These are phyloP conservation scores for Tripterygium wilfordii DNA, from an alignment of 177 flowering plant species.

Conservation along the genomic window DNA sequence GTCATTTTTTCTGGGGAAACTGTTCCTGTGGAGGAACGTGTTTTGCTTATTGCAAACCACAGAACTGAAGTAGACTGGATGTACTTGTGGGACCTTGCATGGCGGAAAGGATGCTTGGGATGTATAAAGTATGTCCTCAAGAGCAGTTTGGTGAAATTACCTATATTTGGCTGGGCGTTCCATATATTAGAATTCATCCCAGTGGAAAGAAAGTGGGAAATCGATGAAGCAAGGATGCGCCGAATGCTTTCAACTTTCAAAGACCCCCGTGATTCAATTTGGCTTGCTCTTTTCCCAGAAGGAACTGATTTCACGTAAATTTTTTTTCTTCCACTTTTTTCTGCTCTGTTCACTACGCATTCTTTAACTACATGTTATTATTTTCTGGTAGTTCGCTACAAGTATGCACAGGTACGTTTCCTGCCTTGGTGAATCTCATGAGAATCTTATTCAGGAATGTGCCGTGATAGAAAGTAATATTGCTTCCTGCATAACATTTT, in stretches of 20 bases:
- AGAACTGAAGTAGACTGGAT: constrained; percentile 99
- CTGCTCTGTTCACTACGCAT: no score
- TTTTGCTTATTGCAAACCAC: constrained; percentile 80
- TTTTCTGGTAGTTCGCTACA: no score
- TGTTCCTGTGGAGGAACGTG: constrained; percentile 65
- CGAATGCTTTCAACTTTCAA: constrained; percentile 63
- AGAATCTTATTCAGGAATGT: no score
- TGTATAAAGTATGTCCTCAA: constrained; percentile 84
- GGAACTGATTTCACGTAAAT: constrained; percentile 96
- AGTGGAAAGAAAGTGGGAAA: constrained; percentile 88
- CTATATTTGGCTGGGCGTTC: constrained; percentile 92
- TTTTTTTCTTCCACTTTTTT: no score
- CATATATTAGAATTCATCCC: constrained; percentile 84
- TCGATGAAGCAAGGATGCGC: constrained; percentile 59
- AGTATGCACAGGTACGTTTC: no score
- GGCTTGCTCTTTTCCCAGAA: constrained; percentile 97
- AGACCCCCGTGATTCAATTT: constrained; percentile 64
- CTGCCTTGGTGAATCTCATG: no score
- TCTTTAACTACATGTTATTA: no score
- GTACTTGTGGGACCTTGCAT: constrained; percentile 95
- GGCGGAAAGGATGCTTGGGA: constrained; percentile 70
- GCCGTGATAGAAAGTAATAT: no score
- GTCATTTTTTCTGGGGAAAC: constrained; percentile 78
- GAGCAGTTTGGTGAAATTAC: constrained; percentile 90
- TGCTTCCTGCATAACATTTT: not conserved